Percentiles rank a stretch among this genome's conserved stretches.
phyloP scores from a whole-genome alignment of 2,329 filamentous ascomycete genomes.

The Pyrenophora seminiperda region DNA sequence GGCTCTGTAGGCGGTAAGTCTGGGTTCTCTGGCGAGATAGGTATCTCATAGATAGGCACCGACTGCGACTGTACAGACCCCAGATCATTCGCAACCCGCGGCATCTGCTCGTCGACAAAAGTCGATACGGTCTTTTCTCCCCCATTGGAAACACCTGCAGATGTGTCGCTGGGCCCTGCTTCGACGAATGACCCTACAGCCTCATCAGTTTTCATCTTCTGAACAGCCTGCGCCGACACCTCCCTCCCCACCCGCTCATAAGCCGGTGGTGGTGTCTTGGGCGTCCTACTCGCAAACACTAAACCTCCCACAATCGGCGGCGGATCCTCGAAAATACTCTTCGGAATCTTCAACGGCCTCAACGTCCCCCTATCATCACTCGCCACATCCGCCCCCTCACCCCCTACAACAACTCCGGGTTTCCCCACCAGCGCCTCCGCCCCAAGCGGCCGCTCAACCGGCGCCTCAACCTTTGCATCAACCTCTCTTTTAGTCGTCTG shows the following conservation, averaged over 20 bases:
- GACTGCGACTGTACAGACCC: no score
- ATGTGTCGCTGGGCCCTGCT: no score
- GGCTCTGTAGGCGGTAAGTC: no score
- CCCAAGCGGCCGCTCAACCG: constrained; percentile 32
- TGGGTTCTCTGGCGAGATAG: no score
- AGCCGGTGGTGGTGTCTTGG: constrained; percentile 33
- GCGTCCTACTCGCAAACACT: constrained; percentile 13
- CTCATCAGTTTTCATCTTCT: no score
- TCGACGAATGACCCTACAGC: no score
- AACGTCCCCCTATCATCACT: not conserved
- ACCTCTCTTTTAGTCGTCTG: constrained; percentile 41
- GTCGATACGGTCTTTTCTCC: no score
- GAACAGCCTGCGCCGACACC: not conserved
- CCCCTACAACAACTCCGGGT: constrained; percentile 19
- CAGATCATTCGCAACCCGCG: no score
- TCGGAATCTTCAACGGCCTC: constrained; percentile 26
- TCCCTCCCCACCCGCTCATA: constrained; percentile 11
- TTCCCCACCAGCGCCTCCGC: constrained; percentile 21
- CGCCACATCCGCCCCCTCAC: not conserved
- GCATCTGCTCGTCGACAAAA: not conserved
- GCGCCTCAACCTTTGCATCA: constrained; percentile 31
- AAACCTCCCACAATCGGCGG: constrained; percentile 13
- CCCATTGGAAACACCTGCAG: no score
- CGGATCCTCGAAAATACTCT: constrained; percentile 31
- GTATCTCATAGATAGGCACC: no score